Conservation (phyloP, 345 rosid species). For the Zanthoxylum bungeanum region DNA sequence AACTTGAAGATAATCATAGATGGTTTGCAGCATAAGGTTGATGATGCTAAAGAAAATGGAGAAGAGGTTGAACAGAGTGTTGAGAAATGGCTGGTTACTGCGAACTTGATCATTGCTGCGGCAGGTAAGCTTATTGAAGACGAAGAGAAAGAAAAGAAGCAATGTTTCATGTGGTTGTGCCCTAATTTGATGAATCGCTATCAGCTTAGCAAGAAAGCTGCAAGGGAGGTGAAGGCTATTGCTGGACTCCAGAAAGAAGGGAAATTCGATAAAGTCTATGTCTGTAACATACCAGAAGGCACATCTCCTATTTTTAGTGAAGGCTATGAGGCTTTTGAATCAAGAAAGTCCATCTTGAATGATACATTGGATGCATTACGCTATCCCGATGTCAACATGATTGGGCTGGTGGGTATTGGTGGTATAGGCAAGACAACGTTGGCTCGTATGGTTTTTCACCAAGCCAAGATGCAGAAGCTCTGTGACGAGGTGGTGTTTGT, state of each 20-base stretch:
- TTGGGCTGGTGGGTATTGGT: not conserved
- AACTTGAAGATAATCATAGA: not conserved
- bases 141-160: not conserved
- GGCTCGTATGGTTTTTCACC: not conserved
- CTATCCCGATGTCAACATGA: not conserved
- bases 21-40: not conserved
- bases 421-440: not conserved
- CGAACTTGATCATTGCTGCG: not conserved
- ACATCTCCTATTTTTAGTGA: too few relatives aligned
- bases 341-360: not conserved
- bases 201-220: slow-evolving; percentile 10
- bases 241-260: slow-evolving; percentile 6
- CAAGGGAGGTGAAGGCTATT: not conserved
- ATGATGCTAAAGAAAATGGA: not conserved
- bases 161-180: not conserved
- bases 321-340: not conserved
- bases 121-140: not conserved
- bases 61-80: slow-evolving; percentile 6
- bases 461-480: not conserved
- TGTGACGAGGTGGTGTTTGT: not conserved
- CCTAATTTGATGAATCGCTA: slow-evolving; percentile 6
- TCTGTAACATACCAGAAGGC: not conserved
- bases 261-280: not conserved
- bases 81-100: slow-evolving; percentile 7
- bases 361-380: not conserved